These are phyloP conservation scores for Gossypium gossypioides DNA, from an alignment of 441 rosid genomes.

Conservation along the genomic window DNA sequence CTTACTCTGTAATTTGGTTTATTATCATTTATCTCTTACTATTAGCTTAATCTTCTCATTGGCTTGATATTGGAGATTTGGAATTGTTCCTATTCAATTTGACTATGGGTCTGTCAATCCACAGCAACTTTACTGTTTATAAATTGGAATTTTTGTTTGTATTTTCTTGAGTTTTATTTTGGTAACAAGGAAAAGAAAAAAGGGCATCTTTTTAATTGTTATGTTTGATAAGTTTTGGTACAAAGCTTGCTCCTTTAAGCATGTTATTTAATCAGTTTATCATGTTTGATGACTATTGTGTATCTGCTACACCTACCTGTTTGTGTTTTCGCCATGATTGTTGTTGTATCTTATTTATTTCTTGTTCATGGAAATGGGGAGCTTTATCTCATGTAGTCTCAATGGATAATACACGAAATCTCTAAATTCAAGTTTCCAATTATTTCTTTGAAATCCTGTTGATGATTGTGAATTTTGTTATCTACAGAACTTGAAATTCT, in stretches of 20 bases:
- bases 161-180: background rate
- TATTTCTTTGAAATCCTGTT: background rate
- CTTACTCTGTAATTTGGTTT: background rate
- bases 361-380: background rate
- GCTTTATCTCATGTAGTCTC: background rate
- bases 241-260: background rate
- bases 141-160: background rate
- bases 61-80: conserved; percentile 4
- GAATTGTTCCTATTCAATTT: background rate
- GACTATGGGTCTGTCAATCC: background rate
- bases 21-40: background rate
- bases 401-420: background rate
- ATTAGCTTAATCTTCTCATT: background rate
- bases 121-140: background rate
- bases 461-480: conserved; percentile 10
- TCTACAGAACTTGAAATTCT: conserved; percentile 34
- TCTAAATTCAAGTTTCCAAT: background rate
- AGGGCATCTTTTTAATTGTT: background rate
- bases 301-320: background rate
- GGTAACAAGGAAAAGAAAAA: background rate
- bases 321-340: background rate
- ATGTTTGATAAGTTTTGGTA: background rate
- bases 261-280: background rate
- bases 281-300: background rate
- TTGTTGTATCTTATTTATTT: background rate